phyloP scores from a whole-genome alignment of 805 yeast species.

The Candida incommunis region DNA sequence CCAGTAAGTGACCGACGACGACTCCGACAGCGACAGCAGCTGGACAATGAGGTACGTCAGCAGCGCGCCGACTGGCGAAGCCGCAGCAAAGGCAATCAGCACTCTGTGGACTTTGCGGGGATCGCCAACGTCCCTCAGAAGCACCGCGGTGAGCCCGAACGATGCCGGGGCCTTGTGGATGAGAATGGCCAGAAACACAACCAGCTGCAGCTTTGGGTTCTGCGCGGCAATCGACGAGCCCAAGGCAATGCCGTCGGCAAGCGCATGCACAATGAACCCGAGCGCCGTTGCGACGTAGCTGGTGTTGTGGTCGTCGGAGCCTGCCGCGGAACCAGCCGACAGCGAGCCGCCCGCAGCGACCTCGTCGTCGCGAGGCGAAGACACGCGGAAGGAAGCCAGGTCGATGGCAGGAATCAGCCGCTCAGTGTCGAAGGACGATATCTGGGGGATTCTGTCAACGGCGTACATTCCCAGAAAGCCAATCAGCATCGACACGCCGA shows the following conservation, averaged over 20 bases:
- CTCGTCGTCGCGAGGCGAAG: too few relatives aligned
- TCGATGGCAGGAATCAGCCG: constrained; percentile 13
- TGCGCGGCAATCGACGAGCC: constrained; percentile 40
- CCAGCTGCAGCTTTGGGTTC: constrained; percentile 23
- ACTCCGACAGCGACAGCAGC: constrained; percentile 15
- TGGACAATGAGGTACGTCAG: constrained; percentile 30
- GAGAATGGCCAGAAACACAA: constrained; percentile 47
- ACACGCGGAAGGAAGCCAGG: constrained; percentile 15
- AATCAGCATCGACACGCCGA: constrained; percentile 35
- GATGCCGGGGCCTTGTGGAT: constrained; percentile 66
- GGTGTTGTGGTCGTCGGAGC: not conserved
- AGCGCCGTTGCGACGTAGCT: constrained; percentile 13
- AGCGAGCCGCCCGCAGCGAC: constrained; percentile 2
- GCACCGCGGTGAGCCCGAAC: constrained; percentile 46
- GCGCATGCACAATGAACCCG: constrained; percentile 51
- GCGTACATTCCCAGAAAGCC: constrained; percentile 44
- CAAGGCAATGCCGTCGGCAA: constrained; percentile 61
- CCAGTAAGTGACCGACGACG: constrained; percentile 16
- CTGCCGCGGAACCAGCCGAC: constrained; percentile 2
- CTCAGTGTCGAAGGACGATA: constrained; percentile 6
- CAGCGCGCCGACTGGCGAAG: constrained; percentile 51
- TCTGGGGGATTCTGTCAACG: constrained; percentile 28
- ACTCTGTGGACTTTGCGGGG: constrained; percentile 28
- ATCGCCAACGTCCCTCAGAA: constrained; percentile 28
- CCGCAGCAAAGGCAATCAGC: constrained; percentile 36